These are phyloP conservation scores for Boeremia exigua DNA, from an alignment of 2,329 filamentous ascomycete genomes.

Conservation along the genomic window DNA sequence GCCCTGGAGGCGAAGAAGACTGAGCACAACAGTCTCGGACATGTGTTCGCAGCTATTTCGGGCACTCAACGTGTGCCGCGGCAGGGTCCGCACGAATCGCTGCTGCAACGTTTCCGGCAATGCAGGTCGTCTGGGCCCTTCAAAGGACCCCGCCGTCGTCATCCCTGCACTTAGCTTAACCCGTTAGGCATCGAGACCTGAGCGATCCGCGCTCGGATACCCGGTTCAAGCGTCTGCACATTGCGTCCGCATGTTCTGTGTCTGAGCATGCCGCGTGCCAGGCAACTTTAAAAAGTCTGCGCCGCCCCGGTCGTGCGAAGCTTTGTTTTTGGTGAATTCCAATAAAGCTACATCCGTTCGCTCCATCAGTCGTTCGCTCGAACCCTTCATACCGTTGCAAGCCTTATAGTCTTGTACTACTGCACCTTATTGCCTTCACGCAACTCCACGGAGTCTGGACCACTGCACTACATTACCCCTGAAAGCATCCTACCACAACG, in stretches of 20 bases:
- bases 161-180: constrained; percentile 29
- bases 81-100: constrained; percentile 16
- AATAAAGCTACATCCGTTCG: constrained; percentile 17
- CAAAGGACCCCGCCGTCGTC: constrained; percentile 19
- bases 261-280: constrained; percentile 15
- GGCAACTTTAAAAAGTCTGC: constrained; percentile 31
- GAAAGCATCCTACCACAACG: constrained; percentile 3
- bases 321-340: constrained; percentile 2
- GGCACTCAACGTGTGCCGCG: constrained; percentile 7
- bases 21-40: constrained; percentile 10
- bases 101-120: constrained; percentile 15
- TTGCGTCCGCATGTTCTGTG: constrained; percentile 29
- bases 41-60: constrained; percentile 19
- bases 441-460: constrained; percentile 12
- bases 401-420: constrained; percentile 8
- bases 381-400: constrained; percentile 13
- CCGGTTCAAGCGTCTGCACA: constrained; percentile 20
- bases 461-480: constrained; percentile 12
- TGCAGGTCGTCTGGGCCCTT: constrained; percentile 23
- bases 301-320: constrained; percentile 17
- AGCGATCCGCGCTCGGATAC: constrained; percentile 29
- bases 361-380: constrained; percentile 3
- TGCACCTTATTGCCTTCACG: constrained; percentile 9
- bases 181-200: constrained; percentile 34
- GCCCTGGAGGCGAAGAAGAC: constrained; percentile 14